A percentile compares a stretch with the other conserved stretches of the same genome.
Evolutionary conservation across 2,329 filamentous ascomycete species (phyloP).

Genomic region (Phaeosphaeria sp.): DNA sequence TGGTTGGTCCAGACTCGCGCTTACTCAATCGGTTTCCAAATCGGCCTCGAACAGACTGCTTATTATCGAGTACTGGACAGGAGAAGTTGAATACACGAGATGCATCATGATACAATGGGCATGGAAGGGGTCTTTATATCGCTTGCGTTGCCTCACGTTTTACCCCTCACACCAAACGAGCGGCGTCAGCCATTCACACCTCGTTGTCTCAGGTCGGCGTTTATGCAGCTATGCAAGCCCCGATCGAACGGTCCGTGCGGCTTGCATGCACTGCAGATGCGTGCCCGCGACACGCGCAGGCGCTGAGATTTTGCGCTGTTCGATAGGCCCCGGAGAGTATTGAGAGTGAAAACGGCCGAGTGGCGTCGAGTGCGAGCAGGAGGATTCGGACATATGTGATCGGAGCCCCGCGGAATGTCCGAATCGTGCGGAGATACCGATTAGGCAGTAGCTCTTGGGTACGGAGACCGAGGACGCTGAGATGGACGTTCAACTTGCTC

Average conservation of each 20-base stretch:
- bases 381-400: neutral
- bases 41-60: neutral
- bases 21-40: constrained; percentile 1
- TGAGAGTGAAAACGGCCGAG: neutral
- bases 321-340: neutral
- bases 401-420: neutral
- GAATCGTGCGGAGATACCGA: neutral
- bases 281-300: neutral
- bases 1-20: constrained; percentile 22
- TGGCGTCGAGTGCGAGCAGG: neutral
- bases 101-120: neutral
- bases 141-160: neutral
- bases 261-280: neutral
- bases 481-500: neutral
- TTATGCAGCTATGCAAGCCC: neutral
- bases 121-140: neutral
- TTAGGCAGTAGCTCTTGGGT: neutral
- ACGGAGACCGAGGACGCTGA: neutral
- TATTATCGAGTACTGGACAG: neutral
- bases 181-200: neutral
- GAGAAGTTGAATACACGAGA: neutral
- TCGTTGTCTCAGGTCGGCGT: neutral
- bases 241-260: neutral
- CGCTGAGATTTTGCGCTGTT: neutral
- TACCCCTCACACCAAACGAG: neutral